These are phyloP conservation scores for Xanthoceras sorbifolium DNA, from an alignment of 345 rosid genomes.

Conservation along the genomic window DNA sequence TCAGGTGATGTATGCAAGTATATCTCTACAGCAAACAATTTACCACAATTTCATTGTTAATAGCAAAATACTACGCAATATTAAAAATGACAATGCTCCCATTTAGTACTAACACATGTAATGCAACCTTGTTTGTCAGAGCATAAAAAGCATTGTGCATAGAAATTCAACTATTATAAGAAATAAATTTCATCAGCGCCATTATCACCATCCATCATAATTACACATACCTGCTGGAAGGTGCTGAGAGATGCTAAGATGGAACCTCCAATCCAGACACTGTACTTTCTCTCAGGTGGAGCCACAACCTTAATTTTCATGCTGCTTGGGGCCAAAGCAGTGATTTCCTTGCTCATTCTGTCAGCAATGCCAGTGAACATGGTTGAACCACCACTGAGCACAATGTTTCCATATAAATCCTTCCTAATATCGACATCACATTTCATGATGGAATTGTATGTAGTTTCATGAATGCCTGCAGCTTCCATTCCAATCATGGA, in stretches of 20 bases:
- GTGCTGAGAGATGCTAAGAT: slow-evolving; percentile 61
- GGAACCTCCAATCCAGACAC: slow-evolving; percentile 70
- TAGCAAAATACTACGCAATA: background rate
- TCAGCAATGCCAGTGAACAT: slow-evolving; percentile 66
- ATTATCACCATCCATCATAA: slow-evolving; percentile 1
- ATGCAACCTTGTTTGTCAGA: background rate
- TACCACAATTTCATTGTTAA: background rate
- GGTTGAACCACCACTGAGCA: slow-evolving; percentile 65
- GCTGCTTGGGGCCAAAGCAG: slow-evolving; percentile 70
- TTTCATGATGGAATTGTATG: slow-evolving; percentile 63
- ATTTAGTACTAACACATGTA: background rate
- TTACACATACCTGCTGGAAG: slow-evolving; percentile 58
- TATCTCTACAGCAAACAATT: background rate
- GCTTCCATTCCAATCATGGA: slow-evolving; percentile 76
- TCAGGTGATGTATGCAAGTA: background rate
- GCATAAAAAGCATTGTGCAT: background rate
- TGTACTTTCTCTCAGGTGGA: slow-evolving; percentile 67
- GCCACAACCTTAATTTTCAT: slow-evolving; percentile 69
- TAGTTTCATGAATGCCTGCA: slow-evolving; percentile 66
- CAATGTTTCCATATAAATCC: slow-evolving; percentile 66
- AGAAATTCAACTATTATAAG: no score
- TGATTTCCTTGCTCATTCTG: slow-evolving; percentile 73
- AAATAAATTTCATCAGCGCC: background rate
- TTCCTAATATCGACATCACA: slow-evolving; percentile 67
- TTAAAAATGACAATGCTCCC: background rate